phyloP scores from a whole-genome alignment of 768 basidiomycete species.

The Kwoniella sp. region DNA sequence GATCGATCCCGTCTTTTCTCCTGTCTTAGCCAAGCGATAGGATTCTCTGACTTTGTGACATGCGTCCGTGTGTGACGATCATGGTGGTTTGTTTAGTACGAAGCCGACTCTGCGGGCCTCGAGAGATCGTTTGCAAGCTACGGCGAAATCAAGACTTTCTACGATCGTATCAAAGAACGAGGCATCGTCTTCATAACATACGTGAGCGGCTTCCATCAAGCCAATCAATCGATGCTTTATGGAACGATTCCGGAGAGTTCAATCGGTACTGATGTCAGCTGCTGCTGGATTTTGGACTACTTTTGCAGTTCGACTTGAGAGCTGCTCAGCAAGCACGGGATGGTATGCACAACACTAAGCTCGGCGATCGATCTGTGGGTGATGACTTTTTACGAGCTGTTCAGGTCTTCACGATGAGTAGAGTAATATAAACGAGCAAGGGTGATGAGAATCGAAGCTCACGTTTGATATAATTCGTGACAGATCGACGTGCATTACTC shows the following conservation, averaged over 20 bases:
- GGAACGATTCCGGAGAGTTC: no score
- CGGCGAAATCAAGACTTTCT: slow-evolving; percentile 95
- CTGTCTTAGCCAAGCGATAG: no score
- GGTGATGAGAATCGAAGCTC: no score
- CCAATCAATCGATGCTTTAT: not conserved
- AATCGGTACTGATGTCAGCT: no score
- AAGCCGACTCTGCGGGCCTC: slow-evolving; percentile 64
- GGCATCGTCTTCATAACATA: slow-evolving; percentile 99
- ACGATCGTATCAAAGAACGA: slow-evolving; percentile 87
- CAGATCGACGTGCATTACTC: slow-evolving; percentile 99
- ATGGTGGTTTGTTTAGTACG: no score
- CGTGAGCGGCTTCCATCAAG: slow-evolving; percentile 62
- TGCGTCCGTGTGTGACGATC: no score
- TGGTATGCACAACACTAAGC: slow-evolving; percentile 81
- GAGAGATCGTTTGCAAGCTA: slow-evolving; percentile 84
- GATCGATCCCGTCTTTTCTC: no score
- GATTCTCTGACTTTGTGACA: no score
- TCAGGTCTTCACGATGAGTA: no score
- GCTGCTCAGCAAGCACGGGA: slow-evolving; percentile 91
- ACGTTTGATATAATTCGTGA: not conserved
- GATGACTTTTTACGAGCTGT: not conserved
- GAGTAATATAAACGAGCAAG: no score
- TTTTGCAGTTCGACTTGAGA: slow-evolving; percentile 82
- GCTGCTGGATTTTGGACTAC: not conserved
- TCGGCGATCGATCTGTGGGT: slow-evolving; percentile 85